Evolutionary conservation across 2,329 filamentous ascomycete species (phyloP), one percentile per base, ranked within the genome.

Genomic region (Penicillium sp.): DNA sequence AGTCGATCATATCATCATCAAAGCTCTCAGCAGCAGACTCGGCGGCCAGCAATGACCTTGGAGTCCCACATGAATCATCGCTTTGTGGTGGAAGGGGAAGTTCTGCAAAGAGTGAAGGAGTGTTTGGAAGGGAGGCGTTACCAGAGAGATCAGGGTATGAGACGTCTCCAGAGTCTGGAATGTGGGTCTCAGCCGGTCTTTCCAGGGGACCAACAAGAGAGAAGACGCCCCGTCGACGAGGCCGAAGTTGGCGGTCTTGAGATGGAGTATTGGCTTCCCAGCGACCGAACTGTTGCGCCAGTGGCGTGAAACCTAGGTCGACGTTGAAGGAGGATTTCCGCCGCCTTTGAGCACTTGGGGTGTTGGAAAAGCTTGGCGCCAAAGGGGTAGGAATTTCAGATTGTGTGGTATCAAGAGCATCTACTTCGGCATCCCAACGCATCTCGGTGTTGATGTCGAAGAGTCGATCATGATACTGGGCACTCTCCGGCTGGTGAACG

Each of bases 251-350:
- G 58, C 53, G 47, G 53, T 39, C 38, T 33, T 62, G 60, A 47
- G 76, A 56, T 2, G 80, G 79, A 48, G 78, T 84, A 16, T 71
- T 71, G 1, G 82, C 72, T 48, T 75, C 74, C 84, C 84, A 87
- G 16, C 74, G 72, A 43, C 70, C 75, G 4, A 87, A 66, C 53
- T 83, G 76, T 25, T 76, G 69, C 3, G 79, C 79, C 25, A 87
- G 67, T 16, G 81, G 79, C 1, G 81, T 84, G 47, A 86, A 83
- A 2, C 80, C 80, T 36, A 78, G 58, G 13, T 67, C 65, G 19
- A 39, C 48, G 27, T 46, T 54, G 31, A 46, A 39, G 15, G 43
- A 30, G 19, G 58, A 45, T 21, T 48, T 41, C 2, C 35, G 45
- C 13, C 51, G 44, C 9, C 32, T 37, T n/a, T 17, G 28, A 21